A percentile compares a stretch with the other conserved stretches of the same genome.
These are phyloP conservation scores for Fonsecaea pedrosoi DNA, from an alignment of 2,329 filamentous ascomycete genomes.

Conservation along the genomic window DNA sequence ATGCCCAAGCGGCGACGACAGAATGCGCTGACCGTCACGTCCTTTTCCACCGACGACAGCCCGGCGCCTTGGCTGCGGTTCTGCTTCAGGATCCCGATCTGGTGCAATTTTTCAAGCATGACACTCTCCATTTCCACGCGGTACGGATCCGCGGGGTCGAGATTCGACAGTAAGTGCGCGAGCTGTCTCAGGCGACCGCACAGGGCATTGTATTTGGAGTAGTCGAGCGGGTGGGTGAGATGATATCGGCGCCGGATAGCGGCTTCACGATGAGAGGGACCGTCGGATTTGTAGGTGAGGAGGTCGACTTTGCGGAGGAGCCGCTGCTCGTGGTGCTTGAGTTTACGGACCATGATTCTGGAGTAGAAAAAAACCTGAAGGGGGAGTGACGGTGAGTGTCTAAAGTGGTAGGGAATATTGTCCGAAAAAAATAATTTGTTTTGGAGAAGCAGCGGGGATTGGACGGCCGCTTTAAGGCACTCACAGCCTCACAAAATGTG, in stretches of 20 bases:
- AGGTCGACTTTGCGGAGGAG: slow-evolving; percentile 93
- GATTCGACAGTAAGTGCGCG: slow-evolving; percentile 82
- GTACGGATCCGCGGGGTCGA: slow-evolving; percentile 77
- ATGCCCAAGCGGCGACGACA: slow-evolving; percentile 83
- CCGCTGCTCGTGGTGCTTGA: slow-evolving; percentile 96
- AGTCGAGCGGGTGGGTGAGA: slow-evolving; percentile 88
- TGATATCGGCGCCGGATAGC: slow-evolving; percentile 82
- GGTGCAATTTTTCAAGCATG: slow-evolving; percentile 87
- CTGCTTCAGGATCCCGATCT: slow-evolving; percentile 82
- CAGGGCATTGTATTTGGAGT: slow-evolving; percentile 70
- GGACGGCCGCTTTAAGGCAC: neutral
- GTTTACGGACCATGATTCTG: slow-evolving; percentile 83
- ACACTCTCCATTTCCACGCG: slow-evolving; percentile 85
- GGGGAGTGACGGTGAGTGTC: neutral
- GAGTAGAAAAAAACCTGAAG: neutral
- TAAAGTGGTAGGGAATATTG: neutral
- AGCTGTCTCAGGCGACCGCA: slow-evolving; percentile 86
- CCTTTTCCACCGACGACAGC: slow-evolving; percentile 75
- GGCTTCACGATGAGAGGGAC: slow-evolving; percentile 78
- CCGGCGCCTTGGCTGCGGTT: slow-evolving; percentile 78
- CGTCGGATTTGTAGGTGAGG: slow-evolving; percentile 88
- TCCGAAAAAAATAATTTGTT: slow-evolving; percentile 4
- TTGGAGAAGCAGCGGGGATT: neutral
- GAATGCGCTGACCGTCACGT: slow-evolving; percentile 87
- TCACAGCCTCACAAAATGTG: neutral